phyloP scores from a whole-genome alignment of 371 early-diverging fungal species.

The Mucor saturninus region DNA sequence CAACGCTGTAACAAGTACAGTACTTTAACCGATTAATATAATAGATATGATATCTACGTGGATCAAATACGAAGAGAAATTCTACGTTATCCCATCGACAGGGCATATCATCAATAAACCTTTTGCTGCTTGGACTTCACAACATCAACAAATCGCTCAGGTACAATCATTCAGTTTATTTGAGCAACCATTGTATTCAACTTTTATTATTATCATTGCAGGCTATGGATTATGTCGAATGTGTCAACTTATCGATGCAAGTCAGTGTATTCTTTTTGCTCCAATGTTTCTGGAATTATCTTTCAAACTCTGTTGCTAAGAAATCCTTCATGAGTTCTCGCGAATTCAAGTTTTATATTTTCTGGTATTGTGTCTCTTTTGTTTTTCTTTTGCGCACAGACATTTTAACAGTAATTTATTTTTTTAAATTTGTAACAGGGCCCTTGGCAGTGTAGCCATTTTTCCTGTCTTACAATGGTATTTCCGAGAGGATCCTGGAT shows the following conservation, averaged over 20 bases:
- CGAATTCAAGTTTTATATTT: slow-evolving; percentile 46
- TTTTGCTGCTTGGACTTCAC: slow-evolving; percentile 36
- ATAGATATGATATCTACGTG: slow-evolving; percentile 50
- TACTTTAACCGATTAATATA: neutral
- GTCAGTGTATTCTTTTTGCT: slow-evolving; percentile 42
- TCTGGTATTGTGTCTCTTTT: slow-evolving; percentile 21
- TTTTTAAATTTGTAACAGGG: slow-evolving; percentile 28
- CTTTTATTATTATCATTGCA: neutral
- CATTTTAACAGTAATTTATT: neutral
- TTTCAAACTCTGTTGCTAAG: slow-evolving; percentile 44
- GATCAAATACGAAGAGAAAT: slow-evolving; percentile 56
- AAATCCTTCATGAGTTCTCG: slow-evolving; percentile 45
- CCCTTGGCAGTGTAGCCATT: slow-evolving; percentile 40
- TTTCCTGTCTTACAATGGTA: slow-evolving; percentile 55
- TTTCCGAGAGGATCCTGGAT: slow-evolving; percentile 28
- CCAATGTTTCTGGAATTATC: slow-evolving; percentile 56
- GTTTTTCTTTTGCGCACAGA: neutral
- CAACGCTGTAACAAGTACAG: neutral
- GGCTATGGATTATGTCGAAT: slow-evolving; percentile 40
- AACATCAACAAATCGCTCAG: slow-evolving; percentile 37
- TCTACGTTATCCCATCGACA: slow-evolving; percentile 22
- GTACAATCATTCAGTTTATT: slow-evolving; percentile 23
- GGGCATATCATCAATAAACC: slow-evolving; percentile 40
- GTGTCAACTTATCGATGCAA: slow-evolving; percentile 43
- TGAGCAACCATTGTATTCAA: neutral